Evolutionary conservation across 208 protist species (phyloP).

Genomic region (Jaenimonas drosophilae): DNA sequence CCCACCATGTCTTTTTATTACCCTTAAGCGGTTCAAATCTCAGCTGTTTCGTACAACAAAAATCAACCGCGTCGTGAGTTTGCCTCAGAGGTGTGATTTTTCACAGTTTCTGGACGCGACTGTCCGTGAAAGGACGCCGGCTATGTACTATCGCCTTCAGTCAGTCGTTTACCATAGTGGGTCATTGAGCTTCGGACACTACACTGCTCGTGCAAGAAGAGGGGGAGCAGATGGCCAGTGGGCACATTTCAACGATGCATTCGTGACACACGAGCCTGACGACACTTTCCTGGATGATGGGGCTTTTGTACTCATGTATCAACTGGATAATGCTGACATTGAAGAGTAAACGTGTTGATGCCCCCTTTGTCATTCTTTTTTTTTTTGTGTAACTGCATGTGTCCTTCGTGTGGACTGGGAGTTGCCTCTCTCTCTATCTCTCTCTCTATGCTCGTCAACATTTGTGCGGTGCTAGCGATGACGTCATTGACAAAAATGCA

Average conservation of each 20-base stretch:
- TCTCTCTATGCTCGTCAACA: too few relatives aligned
- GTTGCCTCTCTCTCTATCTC: too few relatives aligned
- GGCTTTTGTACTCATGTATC: too few relatives aligned
- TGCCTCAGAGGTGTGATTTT: slow-evolving; percentile 44
- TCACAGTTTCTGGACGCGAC: slow-evolving; percentile 44
- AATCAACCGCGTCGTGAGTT: slow-evolving; percentile 54
- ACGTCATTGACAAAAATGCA: too few relatives aligned
- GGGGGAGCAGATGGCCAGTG: slow-evolving; percentile 43
- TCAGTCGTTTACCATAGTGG: slow-evolving; percentile 75
- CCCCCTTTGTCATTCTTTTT: slow-evolving; percentile 2
- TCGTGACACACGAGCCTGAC: slow-evolving; percentile 11
- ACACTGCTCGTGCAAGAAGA: slow-evolving; percentile 56
- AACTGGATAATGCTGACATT: too few relatives aligned
- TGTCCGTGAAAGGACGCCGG: slow-evolving; percentile 7
- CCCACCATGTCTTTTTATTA: slow-evolving; percentile 64
- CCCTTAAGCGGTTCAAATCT: slow-evolving; percentile 65
- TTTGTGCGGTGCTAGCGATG: too few relatives aligned
- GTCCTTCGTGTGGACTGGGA: too few relatives aligned
- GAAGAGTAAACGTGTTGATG: too few relatives aligned
- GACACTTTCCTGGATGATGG: slow-evolving; percentile 2
- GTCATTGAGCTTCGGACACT: slow-evolving; percentile 69
- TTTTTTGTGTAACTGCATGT: slow-evolving; percentile 6
- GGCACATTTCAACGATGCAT: slow-evolving; percentile 71
- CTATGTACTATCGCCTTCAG: slow-evolving; percentile 46
- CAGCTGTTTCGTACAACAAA: slow-evolving; percentile 46